Conservation (phyloP, 331 rosid genomes). For the Rosa hybrid region DNA sequence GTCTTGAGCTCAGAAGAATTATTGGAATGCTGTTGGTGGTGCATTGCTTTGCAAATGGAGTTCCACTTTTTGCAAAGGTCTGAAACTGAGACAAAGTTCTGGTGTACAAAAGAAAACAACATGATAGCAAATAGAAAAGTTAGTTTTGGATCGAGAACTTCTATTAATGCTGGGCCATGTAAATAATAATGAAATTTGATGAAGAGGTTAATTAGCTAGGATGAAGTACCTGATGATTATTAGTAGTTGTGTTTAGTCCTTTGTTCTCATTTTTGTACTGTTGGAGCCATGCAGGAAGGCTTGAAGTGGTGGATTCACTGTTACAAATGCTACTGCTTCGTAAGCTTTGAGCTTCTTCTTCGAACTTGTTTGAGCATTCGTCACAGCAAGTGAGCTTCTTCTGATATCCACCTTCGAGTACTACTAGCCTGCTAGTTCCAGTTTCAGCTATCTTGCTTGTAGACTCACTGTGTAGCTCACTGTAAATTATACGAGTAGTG, state of each 20-base stretch:
- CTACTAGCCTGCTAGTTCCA: slow-evolving; percentile 27
- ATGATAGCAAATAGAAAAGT: slow-evolving; percentile 33
- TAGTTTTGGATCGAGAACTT: slow-evolving; percentile 31
- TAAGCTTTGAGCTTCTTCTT: slow-evolving; percentile 60
- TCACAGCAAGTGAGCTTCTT: slow-evolving; percentile 43
- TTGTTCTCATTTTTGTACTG: slow-evolving; percentile 74
- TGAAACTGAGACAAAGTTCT: slow-evolving; percentile 62
- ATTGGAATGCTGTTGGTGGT: slow-evolving; percentile 50
- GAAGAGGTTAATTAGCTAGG: slow-evolving; percentile 14
- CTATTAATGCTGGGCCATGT: slow-evolving; percentile 9
- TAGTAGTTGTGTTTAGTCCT: slow-evolving; percentile 28
- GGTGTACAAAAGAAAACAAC: slow-evolving; percentile 23
- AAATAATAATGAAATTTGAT: not conserved
- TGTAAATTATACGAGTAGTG: slow-evolving; percentile 27
- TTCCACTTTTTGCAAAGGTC: slow-evolving; percentile 82
- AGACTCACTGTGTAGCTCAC: slow-evolving; percentile 59
- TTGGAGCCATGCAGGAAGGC: slow-evolving; percentile 99
- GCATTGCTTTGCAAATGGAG: slow-evolving; percentile 59
- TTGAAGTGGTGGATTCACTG: slow-evolving; percentile 61
- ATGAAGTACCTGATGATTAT: slow-evolving; percentile 59
- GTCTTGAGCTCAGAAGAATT: slow-evolving; percentile 47
- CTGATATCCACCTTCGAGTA: slow-evolving; percentile 39
- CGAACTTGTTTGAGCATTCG: slow-evolving; percentile 58
- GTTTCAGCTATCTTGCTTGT: slow-evolving; percentile 45
- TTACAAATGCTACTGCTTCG: slow-evolving; percentile 47